These are phyloP conservation scores for Quaeritorhiza haematococci DNA, from an alignment of 371 early-diverging fungal genomes.

Conservation along the genomic window DNA sequence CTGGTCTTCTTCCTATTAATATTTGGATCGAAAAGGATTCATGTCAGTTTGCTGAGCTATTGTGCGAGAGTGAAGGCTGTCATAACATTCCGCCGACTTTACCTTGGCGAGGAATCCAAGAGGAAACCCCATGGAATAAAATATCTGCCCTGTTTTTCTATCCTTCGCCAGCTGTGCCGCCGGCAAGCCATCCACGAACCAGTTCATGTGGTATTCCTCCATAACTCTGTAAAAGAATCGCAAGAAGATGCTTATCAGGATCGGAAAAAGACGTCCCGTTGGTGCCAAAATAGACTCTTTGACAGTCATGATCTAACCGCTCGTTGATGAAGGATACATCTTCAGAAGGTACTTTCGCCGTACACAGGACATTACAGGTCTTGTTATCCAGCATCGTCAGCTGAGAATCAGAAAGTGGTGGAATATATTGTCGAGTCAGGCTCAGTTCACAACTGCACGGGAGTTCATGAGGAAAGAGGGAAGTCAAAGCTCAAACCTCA, in stretches of 20 bases:
- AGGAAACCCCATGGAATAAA: constrained; percentile 68
- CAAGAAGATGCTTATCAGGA: no score
- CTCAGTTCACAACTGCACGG: no score
- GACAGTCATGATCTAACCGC: no score
- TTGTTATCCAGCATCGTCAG: constrained; percentile 53
- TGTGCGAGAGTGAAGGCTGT: no score
- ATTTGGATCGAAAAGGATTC: no score
- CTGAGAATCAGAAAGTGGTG: constrained; percentile 40
- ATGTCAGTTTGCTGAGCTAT: no score
- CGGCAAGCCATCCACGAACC: constrained; percentile 88
- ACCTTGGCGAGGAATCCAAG: constrained; percentile 9
- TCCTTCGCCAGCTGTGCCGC: constrained; percentile 68
- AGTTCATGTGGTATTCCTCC: constrained; percentile 64
- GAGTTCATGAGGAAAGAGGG: constrained; percentile 23
- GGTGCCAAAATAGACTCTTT: no score
- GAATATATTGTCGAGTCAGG: no score
- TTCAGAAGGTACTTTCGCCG: constrained; percentile 56
- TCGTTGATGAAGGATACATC: constrained; percentile 83
- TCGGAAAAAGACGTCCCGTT: no score
- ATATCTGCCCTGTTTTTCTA: constrained; percentile 48
- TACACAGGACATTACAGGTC: constrained; percentile 65
- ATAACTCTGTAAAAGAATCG: no score
- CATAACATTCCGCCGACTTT: no score
- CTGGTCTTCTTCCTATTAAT: no score
- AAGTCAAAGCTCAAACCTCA: constrained; percentile 51